Base-by-base conservation (phyloP, 306 rosid genomes). In the Trifolium fragiferum region DNA sequence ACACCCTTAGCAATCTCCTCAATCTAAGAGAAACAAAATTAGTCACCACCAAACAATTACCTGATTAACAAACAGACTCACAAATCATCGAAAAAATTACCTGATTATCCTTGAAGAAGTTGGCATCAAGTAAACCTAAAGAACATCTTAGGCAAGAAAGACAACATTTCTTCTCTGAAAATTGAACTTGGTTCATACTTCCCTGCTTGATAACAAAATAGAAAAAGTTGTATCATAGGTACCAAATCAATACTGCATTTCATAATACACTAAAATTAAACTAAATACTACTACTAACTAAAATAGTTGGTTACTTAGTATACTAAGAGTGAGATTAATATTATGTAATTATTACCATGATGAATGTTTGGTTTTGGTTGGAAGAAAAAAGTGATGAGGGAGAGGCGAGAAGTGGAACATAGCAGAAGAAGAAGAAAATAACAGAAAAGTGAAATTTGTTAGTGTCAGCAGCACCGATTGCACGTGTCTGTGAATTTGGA, bases 101-200 rank as follows among this genome's bases (percentile, higher is more conserved):
- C 89, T 89, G 84, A 12, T 75, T 50, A 62, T 82, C 75, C 11
- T 73, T 71, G 87, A 90, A 89, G 80, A 90, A 88, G 79, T 69
- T 80, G 78, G 91, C 90, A 81, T 89, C 95, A 70, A 90, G 79
- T 65, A 87, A 75, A 64, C 80, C 75, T 33, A 93, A 83, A 14
- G 72, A 83, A 72, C 79, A n/a, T 75, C 82, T 77, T 7, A 84
- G 74, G 71, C 88, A 67, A n/a, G 88, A 78, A 70, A 30, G 47
- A 30, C 57, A 15, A 66, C 51, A 60, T 27, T 41, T 77, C 62
- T 25, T 70, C 25, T 61, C 47, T 73, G 76, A 64, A 75, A 70
- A 21, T 25, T 70, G 75, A 70, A 66, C 14, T 16, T 79, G 79
- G 3, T 57, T 85, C 62, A 77, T 84, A 77, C 84, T 75, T 73